Evolutionary conservation across 371 early-diverging fungal genomes (phyloP).

Genomic region (Haplosporangium sp.): DNA sequence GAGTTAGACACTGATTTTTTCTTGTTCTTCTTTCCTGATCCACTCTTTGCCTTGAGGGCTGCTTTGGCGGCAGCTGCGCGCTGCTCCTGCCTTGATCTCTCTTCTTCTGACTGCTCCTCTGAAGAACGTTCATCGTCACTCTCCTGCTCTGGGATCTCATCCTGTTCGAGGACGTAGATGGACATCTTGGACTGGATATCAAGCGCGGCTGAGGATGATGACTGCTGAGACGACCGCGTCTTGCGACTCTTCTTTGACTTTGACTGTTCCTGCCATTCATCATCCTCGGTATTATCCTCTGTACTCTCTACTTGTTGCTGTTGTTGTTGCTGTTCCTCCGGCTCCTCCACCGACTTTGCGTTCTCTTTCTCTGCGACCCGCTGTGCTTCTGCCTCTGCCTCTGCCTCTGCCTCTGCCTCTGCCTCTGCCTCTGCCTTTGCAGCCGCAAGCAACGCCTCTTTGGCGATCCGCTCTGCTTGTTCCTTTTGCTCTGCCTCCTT

Average conservation of each 20-base stretch:
- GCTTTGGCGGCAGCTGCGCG: slow-evolving; percentile 18
- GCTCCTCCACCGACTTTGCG: slow-evolving; percentile 8
- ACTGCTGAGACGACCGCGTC: slow-evolving; percentile 37
- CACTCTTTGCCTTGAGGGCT: slow-evolving; percentile 14
- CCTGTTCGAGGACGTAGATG: slow-evolving; percentile 49
- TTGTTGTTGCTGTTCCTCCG: slow-evolving; percentile 6
- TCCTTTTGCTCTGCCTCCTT: slow-evolving; percentile 14
- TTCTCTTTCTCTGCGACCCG: slow-evolving; percentile 3
- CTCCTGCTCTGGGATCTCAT: slow-evolving; percentile 30
- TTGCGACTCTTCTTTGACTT: slow-evolving; percentile 55
- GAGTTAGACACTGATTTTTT: slow-evolving; percentile 33
- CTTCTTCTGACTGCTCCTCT: slow-evolving; percentile 28
- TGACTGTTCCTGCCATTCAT: slow-evolving; percentile 55
- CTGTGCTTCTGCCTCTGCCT: slow-evolving; percentile 18
- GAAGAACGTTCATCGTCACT: slow-evolving; percentile 26
- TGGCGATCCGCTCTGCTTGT: slow-evolving; percentile 9
- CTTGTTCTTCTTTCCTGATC: slow-evolving; percentile 44
- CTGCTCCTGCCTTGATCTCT: slow-evolving; percentile 21
- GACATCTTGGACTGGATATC: slow-evolving; percentile 48
- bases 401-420: slow-evolving; percentile 4
- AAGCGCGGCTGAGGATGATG: slow-evolving; percentile 11
- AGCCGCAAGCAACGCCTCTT: slow-evolving; percentile 1
- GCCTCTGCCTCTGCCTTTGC: slow-evolving; percentile 10
- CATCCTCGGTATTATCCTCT: slow-evolving; percentile 31
- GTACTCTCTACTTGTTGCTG: slow-evolving; percentile 4